A percentile compares a stretch with the other conserved stretches of the same genome.
Evolutionary conservation across 1,139 yeast genomes (phyloP).

Genomic region (Pichia sp.): DNA sequence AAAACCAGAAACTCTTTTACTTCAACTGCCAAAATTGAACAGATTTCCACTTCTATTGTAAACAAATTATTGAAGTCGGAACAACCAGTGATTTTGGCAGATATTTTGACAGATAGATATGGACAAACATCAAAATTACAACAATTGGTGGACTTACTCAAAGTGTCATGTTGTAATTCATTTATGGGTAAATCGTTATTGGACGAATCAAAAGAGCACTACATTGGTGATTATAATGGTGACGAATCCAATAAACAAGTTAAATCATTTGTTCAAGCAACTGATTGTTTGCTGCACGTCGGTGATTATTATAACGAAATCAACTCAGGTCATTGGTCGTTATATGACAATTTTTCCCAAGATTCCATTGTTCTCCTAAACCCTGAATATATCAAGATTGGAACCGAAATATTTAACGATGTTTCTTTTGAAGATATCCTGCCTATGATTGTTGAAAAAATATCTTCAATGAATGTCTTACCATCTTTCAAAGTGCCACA

Average conservation of each 20-base stretch:
- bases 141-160: slow-evolving; percentile 36
- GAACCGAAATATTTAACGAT: slow-evolving; percentile 29
- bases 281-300: slow-evolving; percentile 43
- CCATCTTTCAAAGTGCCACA: slow-evolving; percentile 17
- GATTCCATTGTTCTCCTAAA: slow-evolving; percentile 31
- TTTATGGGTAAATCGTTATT: slow-evolving; percentile 47
- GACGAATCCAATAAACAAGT: slow-evolving; percentile 37
- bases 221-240: slow-evolving; percentile 61
- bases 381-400: slow-evolving; percentile 39
- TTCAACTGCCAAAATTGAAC: slow-evolving; percentile 14
- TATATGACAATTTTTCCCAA: slow-evolving; percentile 23
- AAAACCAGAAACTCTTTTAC: slow-evolving; percentile 1
- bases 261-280: slow-evolving; percentile 27
- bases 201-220: slow-evolving; percentile 52
- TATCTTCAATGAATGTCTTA: slow-evolving; percentile 32
- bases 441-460: slow-evolving; percentile 27
- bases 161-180: slow-evolving; percentile 39
- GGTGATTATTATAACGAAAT: slow-evolving; percentile 49
- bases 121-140: slow-evolving; percentile 34
- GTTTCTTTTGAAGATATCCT: slow-evolving; percentile 42
- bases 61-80: slow-evolving; percentile 40
- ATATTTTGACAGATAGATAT: slow-evolving; percentile 55
- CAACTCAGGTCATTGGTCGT: slow-evolving; percentile 40
- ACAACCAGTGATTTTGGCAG: slow-evolving; percentile 59
- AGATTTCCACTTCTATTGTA: slow-evolving; percentile 40